These are phyloP conservation scores for Trypanosoma melophagium DNA, from an alignment of 208 protist genomes.

Conservation along the genomic window DNA sequence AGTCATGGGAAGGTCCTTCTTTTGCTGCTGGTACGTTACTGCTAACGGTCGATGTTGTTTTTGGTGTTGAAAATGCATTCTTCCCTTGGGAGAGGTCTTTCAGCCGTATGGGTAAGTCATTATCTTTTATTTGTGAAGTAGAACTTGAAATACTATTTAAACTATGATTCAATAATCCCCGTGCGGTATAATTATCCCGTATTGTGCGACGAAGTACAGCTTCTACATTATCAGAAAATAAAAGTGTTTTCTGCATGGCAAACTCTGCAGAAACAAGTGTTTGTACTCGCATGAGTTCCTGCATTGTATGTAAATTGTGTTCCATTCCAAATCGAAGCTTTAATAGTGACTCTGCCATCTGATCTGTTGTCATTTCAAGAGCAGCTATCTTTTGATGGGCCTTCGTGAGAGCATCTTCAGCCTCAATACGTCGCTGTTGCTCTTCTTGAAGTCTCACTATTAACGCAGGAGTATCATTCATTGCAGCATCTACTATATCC, in stretches of 20 bases:
- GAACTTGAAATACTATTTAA: too few relatives aligned
- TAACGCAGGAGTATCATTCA: slow-evolving; percentile 1
- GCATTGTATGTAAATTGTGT: slow-evolving; percentile 37
- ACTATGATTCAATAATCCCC: too few relatives aligned
- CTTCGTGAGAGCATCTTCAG: slow-evolving; percentile 33
- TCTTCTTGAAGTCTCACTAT: slow-evolving; percentile 3
- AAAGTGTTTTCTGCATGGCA: slow-evolving; percentile 47
- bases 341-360: slow-evolving; percentile 46
- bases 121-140: too few relatives aligned
- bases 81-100: too few relatives aligned
- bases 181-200: too few relatives aligned
- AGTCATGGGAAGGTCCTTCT: too few relatives aligned
- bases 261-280: slow-evolving; percentile 29
- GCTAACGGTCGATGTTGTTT: too few relatives aligned
- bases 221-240: slow-evolving; percentile 58
- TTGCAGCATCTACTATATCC: not conserved
- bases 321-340: slow-evolving; percentile 34
- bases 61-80: too few relatives aligned
- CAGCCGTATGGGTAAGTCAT: too few relatives aligned
- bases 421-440: slow-evolving; percentile 9
- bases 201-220: slow-evolving; percentile 43
- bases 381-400: slow-evolving; percentile 31
- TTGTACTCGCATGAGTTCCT: slow-evolving; percentile 32
- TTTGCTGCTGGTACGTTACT: too few relatives aligned
- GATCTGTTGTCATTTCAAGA: slow-evolving; percentile 50